Conservation (phyloP, 805 yeast genomes). For the Diddensiella transvaalensis region DNA sequence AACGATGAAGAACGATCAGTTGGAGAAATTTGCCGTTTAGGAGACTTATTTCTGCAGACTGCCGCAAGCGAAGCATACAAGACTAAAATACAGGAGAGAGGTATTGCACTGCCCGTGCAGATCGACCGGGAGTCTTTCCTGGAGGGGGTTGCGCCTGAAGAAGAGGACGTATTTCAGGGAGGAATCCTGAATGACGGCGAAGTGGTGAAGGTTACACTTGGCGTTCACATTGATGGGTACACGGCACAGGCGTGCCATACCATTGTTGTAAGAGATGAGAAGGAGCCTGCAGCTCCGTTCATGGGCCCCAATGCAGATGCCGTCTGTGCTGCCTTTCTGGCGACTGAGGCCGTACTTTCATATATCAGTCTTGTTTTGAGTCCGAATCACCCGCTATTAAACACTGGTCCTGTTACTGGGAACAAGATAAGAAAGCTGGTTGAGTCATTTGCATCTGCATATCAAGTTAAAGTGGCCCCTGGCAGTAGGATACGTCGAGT, state of each 20-base stretch:
- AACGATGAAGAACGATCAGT: conserved; percentile 18
- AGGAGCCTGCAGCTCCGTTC: conserved; percentile 51
- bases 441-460: conserved; percentile 80
- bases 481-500: conserved; percentile 90
- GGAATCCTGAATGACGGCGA: conserved; percentile 68
- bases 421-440: conserved; percentile 66
- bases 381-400: conserved; percentile 18
- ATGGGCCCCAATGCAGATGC: conserved; percentile 87
- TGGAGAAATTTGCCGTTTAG: conserved; percentile 70
- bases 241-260: conserved; percentile 86
- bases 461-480: conserved; percentile 82
- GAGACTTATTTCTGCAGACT: conserved; percentile 69
- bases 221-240: conserved; percentile 94
- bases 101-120: conserved; percentile 88
- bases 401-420: conserved; percentile 53
- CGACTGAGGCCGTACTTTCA: conserved; percentile 79
- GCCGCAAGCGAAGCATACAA: conserved; percentile 60
- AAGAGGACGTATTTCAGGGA: conserved; percentile 35
- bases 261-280: conserved; percentile 60
- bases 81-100: conserved; percentile 62
- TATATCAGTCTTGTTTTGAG: conserved; percentile 74
- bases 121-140: conserved; percentile 79
- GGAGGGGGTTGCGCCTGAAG: conserved; percentile 81
- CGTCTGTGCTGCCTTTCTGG: conserved; percentile 81
- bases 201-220: conserved; percentile 76